These are phyloP conservation scores for Aspergillus bertholletiae DNA, from an alignment of 495 filamentous ascomycete genomes.

Conservation along the genomic window DNA sequence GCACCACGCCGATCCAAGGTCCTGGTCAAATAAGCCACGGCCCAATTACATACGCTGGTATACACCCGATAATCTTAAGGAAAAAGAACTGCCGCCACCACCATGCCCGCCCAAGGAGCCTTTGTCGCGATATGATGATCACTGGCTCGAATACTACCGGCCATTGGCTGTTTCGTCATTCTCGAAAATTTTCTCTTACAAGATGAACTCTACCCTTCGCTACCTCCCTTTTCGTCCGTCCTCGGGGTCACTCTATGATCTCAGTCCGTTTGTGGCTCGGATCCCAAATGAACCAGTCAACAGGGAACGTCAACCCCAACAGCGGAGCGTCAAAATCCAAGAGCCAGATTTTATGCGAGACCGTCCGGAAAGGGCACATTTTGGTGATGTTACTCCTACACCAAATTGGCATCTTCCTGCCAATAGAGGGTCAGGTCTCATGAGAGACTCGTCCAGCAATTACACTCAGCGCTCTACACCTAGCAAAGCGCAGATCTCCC, in stretches of 20 bases:
- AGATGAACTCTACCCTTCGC: conserved; percentile 80
- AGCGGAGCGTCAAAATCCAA: conserved; percentile 43
- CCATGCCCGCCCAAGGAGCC: conserved; percentile 48
- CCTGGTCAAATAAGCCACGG: conserved; percentile 60
- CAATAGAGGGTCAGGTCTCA: conserved; percentile 36
- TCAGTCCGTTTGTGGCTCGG: conserved; percentile 80
- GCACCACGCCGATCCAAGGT: conserved; percentile 79
- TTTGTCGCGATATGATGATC: conserved; percentile 79
- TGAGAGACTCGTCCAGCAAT: conserved; percentile 37
- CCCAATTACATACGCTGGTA: conserved; percentile 84
- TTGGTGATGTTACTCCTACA: conserved; percentile 2
- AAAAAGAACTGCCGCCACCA: conserved; percentile 53
- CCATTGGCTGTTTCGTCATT: conserved; percentile 82
- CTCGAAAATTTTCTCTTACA: conserved; percentile 82
- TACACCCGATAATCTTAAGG: conserved; percentile 69
- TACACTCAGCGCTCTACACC: conserved; percentile 27
- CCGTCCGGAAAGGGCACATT: conserved; percentile 6
- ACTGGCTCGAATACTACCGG: conserved; percentile 97
- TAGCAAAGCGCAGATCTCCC: conserved; percentile 65
- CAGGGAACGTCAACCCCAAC: conserved; percentile 35
- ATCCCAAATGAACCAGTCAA: conserved; percentile 39
- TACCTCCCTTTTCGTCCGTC: conserved; percentile 73
- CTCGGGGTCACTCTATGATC: conserved; percentile 68
- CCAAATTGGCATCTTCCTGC: conserved; percentile 30
- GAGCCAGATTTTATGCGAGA: conserved; percentile 28